phyloP scores from a whole-genome alignment of 805 yeast genomes.

The Candida ulmi region DNA sequence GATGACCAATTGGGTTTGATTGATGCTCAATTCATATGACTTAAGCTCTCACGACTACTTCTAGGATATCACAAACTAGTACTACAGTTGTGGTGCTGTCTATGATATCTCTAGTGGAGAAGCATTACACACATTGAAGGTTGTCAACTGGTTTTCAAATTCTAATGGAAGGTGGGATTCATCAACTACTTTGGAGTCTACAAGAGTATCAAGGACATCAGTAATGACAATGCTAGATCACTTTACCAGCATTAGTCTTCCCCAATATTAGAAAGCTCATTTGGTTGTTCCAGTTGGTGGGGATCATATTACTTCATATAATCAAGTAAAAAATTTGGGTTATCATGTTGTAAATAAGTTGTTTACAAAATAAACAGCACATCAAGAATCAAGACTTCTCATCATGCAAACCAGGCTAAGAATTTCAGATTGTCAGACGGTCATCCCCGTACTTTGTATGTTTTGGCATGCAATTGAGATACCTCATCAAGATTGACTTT shows the following conservation, averaged over 20 bases:
- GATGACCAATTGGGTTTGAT: no score
- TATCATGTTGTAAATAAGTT: no score
- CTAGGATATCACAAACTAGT: constrained; percentile 44
- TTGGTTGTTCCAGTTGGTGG: constrained; percentile 38
- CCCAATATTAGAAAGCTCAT: no score
- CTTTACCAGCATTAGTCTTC: no score
- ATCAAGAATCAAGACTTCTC: constrained; percentile 35
- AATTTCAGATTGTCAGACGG: constrained; percentile 35
- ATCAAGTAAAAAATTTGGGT: no score
- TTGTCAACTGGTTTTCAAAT: no score
- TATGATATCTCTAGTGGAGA: constrained; percentile 73
- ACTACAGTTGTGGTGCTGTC: constrained; percentile 55
- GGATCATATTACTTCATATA: constrained; percentile 34
- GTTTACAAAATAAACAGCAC: constrained; percentile 17
- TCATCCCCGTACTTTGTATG: constrained; percentile 45
- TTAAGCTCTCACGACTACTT: constrained; percentile 44
- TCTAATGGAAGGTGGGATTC: constrained; percentile 62
- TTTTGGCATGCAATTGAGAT: constrained; percentile 43
- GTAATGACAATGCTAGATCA: no score
- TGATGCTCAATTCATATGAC: constrained; percentile 49
- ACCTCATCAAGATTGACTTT: constrained; percentile 36
- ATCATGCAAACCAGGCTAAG: constrained; percentile 42
- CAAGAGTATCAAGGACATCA: constrained; percentile 43
- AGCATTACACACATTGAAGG: no score
- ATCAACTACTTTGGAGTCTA: constrained; percentile 50